phyloP scores from a whole-genome alignment of 495 filamentous ascomycete species.

The Aspergillus avenaceus region DNA sequence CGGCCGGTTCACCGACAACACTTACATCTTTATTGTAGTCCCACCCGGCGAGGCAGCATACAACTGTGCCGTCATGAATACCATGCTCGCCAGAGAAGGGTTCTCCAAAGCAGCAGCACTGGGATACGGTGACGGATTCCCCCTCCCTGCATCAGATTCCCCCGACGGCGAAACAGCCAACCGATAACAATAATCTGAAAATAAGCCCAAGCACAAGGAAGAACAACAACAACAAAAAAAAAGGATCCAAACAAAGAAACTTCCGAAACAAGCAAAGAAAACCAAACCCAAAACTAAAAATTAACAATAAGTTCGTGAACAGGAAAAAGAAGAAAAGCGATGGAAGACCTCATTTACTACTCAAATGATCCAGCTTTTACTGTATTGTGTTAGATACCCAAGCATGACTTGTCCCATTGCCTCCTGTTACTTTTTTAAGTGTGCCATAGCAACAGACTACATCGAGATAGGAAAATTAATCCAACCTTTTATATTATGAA shows the following conservation, averaged over 20 bases:
- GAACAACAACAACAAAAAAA: not conserved
- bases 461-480: not conserved
- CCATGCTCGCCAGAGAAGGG: conserved; percentile 74
- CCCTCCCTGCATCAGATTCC: conserved; percentile 33
- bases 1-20: conserved; percentile 90
- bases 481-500: no score
- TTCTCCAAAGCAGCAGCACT: conserved; percentile 53
- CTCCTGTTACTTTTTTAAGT: not conserved
- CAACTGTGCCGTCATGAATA: conserved; percentile 85
- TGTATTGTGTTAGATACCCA: not conserved
- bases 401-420: not conserved
- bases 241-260: not conserved
- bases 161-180: conserved; percentile 20
- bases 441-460: not conserved
- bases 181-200: not conserved
- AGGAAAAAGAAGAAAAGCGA: not conserved
- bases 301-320: no score
- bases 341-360: not conserved
- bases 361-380: not conserved
- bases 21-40: conserved; percentile 86
- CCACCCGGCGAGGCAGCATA: conserved; percentile 84
- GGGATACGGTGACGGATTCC: conserved; percentile 41
- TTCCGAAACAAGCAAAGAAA: no score
- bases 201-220: not conserved
- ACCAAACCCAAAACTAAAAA: no score